A percentile compares a stretch with the other conserved stretches of the same genome.
Conservation (phyloP, 129 eudicot genomes). For the Chrysanthemum seticuspe region DNA sequence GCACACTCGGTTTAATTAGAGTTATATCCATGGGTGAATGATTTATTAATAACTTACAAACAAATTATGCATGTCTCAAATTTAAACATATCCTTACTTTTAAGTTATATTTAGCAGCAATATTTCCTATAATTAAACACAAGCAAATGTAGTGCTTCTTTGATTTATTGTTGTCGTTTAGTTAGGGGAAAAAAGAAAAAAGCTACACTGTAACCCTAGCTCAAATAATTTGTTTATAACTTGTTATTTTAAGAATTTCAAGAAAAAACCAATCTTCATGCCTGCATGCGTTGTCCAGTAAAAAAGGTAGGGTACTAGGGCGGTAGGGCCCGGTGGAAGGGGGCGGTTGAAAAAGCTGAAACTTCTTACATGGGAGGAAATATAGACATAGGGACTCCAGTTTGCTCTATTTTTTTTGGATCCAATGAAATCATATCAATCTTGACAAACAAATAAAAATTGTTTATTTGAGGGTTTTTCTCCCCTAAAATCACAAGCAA, state of each 20-base stretch:
- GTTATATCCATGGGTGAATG: no score
- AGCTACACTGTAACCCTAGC: conserved; percentile 24
- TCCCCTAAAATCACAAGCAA: no score
- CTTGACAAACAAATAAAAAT: no score
- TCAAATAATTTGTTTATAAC: background rate
- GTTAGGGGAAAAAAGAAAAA: background rate
- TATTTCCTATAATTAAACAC: background rate
- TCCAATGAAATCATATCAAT: conserved; percentile 4
- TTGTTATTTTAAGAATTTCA: background rate
- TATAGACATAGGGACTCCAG: background rate
- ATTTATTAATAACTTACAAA: no score
- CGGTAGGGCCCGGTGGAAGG: background rate
- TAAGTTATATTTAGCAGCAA: no score
- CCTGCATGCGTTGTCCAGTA: conserved; percentile 31
- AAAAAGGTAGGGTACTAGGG: conserved; percentile 1
- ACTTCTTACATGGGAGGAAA: background rate
- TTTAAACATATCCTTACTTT: no score
- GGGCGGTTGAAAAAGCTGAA: conserved; percentile 34
- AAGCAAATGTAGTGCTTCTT: no score
- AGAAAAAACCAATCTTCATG: conserved; percentile 6
- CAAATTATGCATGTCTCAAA: no score
- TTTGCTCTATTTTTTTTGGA: conserved; percentile 26
- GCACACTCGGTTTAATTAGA: no score
- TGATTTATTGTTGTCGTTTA: background rate
- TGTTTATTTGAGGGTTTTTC: no score